These are phyloP conservation scores for Pseudogymnoascus sp. DNA, from an alignment of 2,329 filamentous ascomycete genomes.

Conservation along the genomic window DNA sequence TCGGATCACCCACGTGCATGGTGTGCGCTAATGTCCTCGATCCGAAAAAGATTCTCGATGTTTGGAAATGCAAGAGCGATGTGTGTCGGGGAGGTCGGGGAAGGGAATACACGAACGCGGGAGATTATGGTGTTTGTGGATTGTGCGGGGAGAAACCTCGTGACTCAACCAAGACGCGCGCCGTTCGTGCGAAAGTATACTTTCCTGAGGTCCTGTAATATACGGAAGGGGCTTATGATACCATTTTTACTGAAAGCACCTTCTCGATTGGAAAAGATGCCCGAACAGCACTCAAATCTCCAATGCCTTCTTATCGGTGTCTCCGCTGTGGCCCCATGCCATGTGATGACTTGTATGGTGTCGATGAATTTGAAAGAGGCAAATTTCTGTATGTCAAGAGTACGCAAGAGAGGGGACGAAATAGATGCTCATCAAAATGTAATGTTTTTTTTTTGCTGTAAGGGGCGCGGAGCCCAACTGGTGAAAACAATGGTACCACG, in stretches of 20 bases:
- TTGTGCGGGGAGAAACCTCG: conserved; percentile 45
- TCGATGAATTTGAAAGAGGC: neutral
- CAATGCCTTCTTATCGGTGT: neutral
- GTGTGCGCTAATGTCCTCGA: conserved; percentile 66
- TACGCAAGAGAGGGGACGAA: neutral
- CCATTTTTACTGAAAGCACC: neutral
- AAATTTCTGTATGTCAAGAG: neutral
- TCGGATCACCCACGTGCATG: conserved; percentile 49
- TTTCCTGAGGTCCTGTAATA: conserved; percentile 1
- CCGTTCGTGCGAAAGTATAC: neutral
- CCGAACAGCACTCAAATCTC: no score
- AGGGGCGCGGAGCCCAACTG: neutral
- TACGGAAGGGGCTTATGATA: neutral
- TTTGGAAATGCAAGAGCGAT: conserved; percentile 57
- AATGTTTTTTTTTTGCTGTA: neutral
- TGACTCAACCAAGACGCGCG: neutral
- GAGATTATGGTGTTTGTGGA: conserved; percentile 62
- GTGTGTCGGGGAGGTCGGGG: conserved; percentile 45
- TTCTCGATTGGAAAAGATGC: neutral
- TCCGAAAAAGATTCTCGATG: conserved; percentile 40
- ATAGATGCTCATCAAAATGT: conserved; percentile 3
- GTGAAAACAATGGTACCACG: neutral
- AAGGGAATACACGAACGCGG: conserved; percentile 57
- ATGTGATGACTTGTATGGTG: neutral
- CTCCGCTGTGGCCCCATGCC: neutral